Percentiles rank a stretch among this genome's conserved stretches.
phyloP scores from a whole-genome alignment of 164 flowering plant genomes.

The Magnolia officinalis region DNA sequence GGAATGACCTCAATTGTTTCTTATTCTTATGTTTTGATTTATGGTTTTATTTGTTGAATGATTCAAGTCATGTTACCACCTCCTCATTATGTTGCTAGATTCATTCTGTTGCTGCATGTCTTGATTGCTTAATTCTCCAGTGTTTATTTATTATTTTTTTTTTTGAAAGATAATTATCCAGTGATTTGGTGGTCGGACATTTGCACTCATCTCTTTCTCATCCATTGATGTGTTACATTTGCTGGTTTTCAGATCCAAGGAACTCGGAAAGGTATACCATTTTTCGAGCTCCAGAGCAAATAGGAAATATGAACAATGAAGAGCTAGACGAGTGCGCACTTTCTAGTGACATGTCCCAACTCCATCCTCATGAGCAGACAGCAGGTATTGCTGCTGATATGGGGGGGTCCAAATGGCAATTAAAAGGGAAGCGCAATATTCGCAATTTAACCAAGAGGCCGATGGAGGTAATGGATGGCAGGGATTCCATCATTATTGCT shows the following conservation, averaged over 20 bases:
- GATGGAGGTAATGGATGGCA: constrained; percentile 25
- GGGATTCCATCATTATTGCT: constrained; percentile 1
- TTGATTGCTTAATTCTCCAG: too few species aligned
- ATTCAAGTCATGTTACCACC: too few species aligned
- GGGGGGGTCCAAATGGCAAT: constrained; percentile 81
- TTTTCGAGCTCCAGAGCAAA: constrained; percentile 12
- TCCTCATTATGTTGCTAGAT: too few species aligned
- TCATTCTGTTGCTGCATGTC: too few species aligned
- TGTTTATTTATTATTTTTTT: too few species aligned
- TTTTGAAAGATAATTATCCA: too few species aligned
- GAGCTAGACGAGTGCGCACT: constrained; percentile 49
- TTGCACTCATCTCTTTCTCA: not conserved
- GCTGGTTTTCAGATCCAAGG: constrained; percentile 19
- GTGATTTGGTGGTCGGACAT: too few species aligned
- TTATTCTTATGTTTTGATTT: too few species aligned
- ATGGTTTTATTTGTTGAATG: too few species aligned
- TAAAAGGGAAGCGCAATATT: constrained; percentile 81
- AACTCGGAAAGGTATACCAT: constrained; percentile 28
- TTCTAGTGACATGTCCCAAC: constrained; percentile 39
- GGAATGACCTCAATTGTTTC: too few species aligned
- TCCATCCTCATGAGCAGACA: constrained; percentile 33
- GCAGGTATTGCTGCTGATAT: constrained; percentile 30
- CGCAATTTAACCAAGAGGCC: constrained; percentile 52
- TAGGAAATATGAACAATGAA: constrained; percentile 47
- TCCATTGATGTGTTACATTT: not conserved